Evolutionary conservation across 2,329 filamentous ascomycete genomes (phyloP).

Genomic region (Alternaria postmessia): DNA sequence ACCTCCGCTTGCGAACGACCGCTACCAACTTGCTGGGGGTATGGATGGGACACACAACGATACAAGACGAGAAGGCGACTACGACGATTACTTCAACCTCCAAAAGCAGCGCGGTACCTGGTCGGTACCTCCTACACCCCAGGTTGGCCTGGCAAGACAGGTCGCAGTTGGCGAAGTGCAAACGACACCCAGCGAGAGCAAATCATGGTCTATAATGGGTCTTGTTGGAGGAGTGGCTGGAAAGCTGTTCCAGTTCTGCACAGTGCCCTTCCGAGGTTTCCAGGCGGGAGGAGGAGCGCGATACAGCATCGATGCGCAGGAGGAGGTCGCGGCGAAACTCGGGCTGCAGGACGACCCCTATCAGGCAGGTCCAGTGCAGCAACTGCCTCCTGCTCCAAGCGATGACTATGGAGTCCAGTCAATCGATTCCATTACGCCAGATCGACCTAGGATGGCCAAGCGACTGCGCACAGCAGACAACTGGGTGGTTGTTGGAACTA

Average conservation of each 20-base stretch:
- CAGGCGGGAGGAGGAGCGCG: constrained; percentile 82
- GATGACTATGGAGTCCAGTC: constrained; percentile 58
- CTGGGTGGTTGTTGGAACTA: constrained; percentile 58
- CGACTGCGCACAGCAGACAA: constrained; percentile 57
- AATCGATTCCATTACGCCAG: constrained; percentile 54
- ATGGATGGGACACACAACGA: constrained; percentile 57
- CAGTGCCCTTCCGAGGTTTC: constrained; percentile 79
- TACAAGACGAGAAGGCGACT: constrained; percentile 50
- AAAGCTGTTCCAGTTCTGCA: constrained; percentile 86
- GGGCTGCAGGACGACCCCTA: constrained; percentile 34
- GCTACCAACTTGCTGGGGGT: constrained; percentile 59
- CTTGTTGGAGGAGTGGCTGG: constrained; percentile 74
- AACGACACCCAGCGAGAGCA: constrained; percentile 32
- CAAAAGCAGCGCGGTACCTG: constrained; percentile 49
- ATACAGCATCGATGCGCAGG: constrained; percentile 65
- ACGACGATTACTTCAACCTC: constrained; percentile 53
- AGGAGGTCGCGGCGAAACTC: constrained; percentile 35
- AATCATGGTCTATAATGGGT: constrained; percentile 58
- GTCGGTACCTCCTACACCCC: constrained; percentile 42
- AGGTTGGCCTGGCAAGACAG: constrained; percentile 23
- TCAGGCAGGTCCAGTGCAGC: constrained; percentile 29
- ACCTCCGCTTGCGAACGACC: constrained; percentile 59
- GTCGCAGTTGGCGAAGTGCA: constrained; percentile 18
- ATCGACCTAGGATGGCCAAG: constrained; percentile 57
- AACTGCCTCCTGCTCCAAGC: constrained; percentile 61